These are phyloP conservation scores for Fagopyrum homotropicum DNA, from an alignment of 148 eudicot genomes.

Conservation along the genomic window DNA sequence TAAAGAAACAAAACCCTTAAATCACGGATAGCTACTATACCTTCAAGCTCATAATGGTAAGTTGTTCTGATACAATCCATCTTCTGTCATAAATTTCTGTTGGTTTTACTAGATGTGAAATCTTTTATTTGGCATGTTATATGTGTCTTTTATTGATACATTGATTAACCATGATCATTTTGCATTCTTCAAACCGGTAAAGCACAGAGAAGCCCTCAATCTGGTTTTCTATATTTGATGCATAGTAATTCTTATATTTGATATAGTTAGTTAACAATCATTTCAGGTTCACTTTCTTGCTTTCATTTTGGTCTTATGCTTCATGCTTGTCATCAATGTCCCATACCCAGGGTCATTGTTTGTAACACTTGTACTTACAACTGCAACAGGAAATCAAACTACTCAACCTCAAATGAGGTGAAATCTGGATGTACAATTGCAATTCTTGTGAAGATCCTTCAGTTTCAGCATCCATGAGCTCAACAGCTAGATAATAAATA, in stretches of 20 bases:
- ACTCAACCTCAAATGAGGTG: neutral
- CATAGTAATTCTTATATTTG: too few species aligned
- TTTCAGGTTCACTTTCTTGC: too few species aligned
- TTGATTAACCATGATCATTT: neutral
- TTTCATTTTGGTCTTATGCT: too few species aligned
- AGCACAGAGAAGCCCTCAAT: too few species aligned
- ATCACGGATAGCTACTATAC: neutral
- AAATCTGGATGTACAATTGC: slow-evolving; percentile 7
- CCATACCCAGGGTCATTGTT: neutral
- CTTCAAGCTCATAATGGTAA: neutral
- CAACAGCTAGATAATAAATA: neutral
- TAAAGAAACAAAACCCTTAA: slow-evolving; percentile 23
- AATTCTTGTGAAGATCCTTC: neutral
- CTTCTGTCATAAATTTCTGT: neutral
- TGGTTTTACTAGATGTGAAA: neutral
- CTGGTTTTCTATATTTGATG: too few species aligned
- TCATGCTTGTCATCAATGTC: too few species aligned
- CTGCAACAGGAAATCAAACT: neutral
- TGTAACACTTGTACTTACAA: neutral
- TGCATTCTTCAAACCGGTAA: neutral
- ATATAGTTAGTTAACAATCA: too few species aligned
- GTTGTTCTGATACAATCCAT: neutral
- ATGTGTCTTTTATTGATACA: neutral
- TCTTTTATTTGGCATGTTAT: neutral
- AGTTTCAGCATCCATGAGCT: neutral